A percentile compares a stretch with the other conserved stretches of the same genome.
Evolutionary conservation across 257 asterid species (phyloP).

Genomic region (Mentha longifolia): DNA sequence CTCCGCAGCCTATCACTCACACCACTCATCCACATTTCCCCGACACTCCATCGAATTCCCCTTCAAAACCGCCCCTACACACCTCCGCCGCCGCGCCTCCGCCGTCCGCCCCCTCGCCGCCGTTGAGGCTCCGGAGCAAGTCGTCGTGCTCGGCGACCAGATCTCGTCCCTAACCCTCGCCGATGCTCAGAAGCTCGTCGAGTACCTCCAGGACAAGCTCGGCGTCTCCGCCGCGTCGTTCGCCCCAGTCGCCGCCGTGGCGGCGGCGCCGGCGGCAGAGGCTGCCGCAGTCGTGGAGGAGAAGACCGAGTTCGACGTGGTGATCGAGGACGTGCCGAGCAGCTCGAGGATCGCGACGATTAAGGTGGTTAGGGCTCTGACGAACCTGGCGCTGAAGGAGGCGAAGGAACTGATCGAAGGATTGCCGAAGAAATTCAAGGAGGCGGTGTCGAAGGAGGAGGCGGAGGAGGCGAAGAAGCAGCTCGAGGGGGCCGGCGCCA

Average conservation of each 20-base stretch:
- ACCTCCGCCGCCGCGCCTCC: slow-evolving; percentile 53
- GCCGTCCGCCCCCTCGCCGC: slow-evolving; percentile 65
- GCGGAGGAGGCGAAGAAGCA: slow-evolving; percentile 95
- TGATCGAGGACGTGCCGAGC: slow-evolving; percentile 89
- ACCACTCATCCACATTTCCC: slow-evolving; percentile 39
- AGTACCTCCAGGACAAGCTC: slow-evolving; percentile 92
- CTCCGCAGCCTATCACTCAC: slow-evolving; percentile 32
- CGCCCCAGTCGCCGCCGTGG: slow-evolving; percentile 71
- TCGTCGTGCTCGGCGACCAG: slow-evolving; percentile 78
- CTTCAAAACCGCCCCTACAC: slow-evolving; percentile 36
- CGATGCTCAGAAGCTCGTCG: slow-evolving; percentile 95
- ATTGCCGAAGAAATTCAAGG: slow-evolving; percentile 90
- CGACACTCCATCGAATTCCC: slow-evolving; percentile 46
- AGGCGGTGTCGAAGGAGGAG: slow-evolving; percentile 79
- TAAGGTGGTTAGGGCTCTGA: slow-evolving; percentile 88
- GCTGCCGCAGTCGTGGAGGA: slow-evolving; percentile 78
- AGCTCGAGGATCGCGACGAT: slow-evolving; percentile 76
- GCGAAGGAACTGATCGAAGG: slow-evolving; percentile 95
- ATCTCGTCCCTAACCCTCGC: slow-evolving; percentile 79
- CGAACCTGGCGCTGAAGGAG: slow-evolving; percentile 79
- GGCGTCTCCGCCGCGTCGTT: slow-evolving; percentile 94
- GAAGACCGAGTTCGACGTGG: slow-evolving; percentile 91
- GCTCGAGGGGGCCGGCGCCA: slow-evolving; percentile 92
- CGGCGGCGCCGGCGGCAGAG: slow-evolving; percentile 47
- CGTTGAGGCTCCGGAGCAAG: slow-evolving; percentile 89